Percentiles rank a stretch among this genome's conserved stretches.
Evolutionary conservation across 192 early-diverging fungal genomes (phyloP).

Genomic region (Dimargaris verticillata): DNA sequence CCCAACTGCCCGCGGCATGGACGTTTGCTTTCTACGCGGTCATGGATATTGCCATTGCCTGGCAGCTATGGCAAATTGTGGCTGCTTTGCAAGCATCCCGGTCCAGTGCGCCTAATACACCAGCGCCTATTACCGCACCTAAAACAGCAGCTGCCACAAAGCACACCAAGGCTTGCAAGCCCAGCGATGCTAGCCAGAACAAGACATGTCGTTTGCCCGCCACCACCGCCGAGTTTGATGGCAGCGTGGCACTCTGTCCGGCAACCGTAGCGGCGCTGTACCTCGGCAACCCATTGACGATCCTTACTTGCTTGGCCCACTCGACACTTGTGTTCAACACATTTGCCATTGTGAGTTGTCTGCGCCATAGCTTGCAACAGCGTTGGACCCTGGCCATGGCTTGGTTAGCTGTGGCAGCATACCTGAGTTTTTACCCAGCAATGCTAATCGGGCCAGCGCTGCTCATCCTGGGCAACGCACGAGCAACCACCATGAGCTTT

Average conservation of each 20-base stretch:
- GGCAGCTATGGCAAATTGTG: slow-evolving; percentile 34
- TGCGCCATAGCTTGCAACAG: slow-evolving; percentile 47
- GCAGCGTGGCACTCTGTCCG: slow-evolving; percentile 20
- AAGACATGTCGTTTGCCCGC: slow-evolving; percentile 18
- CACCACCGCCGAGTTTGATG: slow-evolving; percentile 25
- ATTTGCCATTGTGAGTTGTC: slow-evolving; percentile 49
- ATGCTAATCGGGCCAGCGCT: slow-evolving; percentile 36
- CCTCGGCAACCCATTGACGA: slow-evolving; percentile 72
- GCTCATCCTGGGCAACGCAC: not conserved
- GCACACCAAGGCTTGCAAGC: slow-evolving; percentile 4
- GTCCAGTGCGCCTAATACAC: too few relatives aligned
- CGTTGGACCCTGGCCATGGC: slow-evolving; percentile 36
- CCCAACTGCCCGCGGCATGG: slow-evolving; percentile 30
- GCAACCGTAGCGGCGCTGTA: slow-evolving; percentile 27
- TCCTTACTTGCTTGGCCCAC: slow-evolving; percentile 53
- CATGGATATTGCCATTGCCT: slow-evolving; percentile 48
- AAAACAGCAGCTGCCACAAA: slow-evolving; percentile 18
- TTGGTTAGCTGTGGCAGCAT: slow-evolving; percentile 62
- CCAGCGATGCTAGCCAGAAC: not conserved
- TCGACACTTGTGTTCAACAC: slow-evolving; percentile 65
- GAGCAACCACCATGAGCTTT: not conserved
- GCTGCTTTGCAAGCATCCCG: too few relatives aligned
- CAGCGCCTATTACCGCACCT: too few relatives aligned
- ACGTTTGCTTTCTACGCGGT: slow-evolving; percentile 36
- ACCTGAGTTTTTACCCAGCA: slow-evolving; percentile 73